Conservation (phyloP, 768 basidiomycete species). For the Pleurotus sapidus region DNA sequence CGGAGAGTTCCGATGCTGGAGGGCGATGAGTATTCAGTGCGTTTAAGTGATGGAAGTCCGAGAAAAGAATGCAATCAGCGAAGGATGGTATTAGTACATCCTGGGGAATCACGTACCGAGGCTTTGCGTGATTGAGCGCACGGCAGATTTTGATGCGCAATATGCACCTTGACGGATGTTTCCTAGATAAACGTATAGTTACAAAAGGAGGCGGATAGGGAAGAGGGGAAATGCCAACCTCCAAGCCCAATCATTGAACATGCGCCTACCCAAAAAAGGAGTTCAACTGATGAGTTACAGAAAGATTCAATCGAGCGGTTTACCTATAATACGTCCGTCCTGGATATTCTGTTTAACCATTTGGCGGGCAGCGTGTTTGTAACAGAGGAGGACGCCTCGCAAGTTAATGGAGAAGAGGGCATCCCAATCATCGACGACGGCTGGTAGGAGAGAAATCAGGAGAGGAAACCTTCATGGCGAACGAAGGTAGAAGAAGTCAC, state of each 20-base stretch:
- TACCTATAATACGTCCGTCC: constrained; percentile 26
- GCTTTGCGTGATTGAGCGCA: constrained; percentile 35
- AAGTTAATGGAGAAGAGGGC: constrained; percentile 18
- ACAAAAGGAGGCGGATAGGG: background rate
- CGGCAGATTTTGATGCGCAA: constrained; percentile 32
- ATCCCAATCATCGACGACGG: constrained; percentile 18
- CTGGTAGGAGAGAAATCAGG: background rate
- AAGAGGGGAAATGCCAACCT: constrained; percentile 12
- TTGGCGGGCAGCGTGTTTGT: constrained; percentile 20
- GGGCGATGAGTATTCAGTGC: too few species aligned
- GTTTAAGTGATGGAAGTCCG: too few species aligned
- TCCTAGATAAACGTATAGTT: background rate
- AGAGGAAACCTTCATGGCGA: background rate
- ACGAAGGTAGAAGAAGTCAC: background rate
- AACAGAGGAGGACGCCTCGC: constrained; percentile 21
- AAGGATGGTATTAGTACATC: too few species aligned
- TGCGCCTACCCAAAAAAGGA: constrained; percentile 20
- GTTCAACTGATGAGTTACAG: background rate
- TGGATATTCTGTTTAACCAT: constrained; percentile 25
- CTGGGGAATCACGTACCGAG: constrained; percentile 19
- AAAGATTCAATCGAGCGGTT: background rate
- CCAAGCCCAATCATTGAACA: constrained; percentile 23
- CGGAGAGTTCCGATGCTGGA: constrained; percentile 26
- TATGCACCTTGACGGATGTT: constrained; percentile 18
- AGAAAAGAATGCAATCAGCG: too few species aligned